phyloP scores from a whole-genome alignment of 2,329 filamentous ascomycete genomes.

The Scedosporium dehoogii region DNA sequence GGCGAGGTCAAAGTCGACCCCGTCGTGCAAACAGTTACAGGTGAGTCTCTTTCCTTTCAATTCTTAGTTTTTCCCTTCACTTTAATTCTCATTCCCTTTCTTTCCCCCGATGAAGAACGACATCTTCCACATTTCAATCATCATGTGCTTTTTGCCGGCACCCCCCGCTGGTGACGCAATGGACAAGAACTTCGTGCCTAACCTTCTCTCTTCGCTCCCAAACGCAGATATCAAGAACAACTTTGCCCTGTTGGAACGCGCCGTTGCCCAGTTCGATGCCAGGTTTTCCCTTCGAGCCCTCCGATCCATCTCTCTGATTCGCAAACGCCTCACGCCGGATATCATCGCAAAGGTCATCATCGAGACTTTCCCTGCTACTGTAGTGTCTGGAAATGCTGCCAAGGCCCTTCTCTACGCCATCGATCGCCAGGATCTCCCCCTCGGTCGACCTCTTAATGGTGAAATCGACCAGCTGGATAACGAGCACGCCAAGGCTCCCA shows the following conservation, averaged over 20 bases:
- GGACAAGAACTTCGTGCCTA: constrained; percentile 9
- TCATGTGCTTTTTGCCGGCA: background rate
- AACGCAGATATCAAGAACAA: constrained; percentile 83
- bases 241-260: constrained; percentile 83
- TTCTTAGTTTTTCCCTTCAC: background rate
- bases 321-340: constrained; percentile 78
- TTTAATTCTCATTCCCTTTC: background rate
- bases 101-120: background rate
- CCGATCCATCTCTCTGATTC: constrained; percentile 88
- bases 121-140: background rate
- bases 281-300: constrained; percentile 91
- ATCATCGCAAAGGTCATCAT: constrained; percentile 72
- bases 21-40: constrained; percentile 26
- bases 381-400: constrained; percentile 52
- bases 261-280: constrained; percentile 85
- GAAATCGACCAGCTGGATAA: constrained; percentile 64
- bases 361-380: constrained; percentile 61
- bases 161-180: background rate
- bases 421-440: constrained; percentile 54
- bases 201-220: constrained; percentile 9
- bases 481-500: constrained; percentile 37
- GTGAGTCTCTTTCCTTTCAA: constrained; percentile 27
- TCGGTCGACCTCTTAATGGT: constrained; percentile 41
- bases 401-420: constrained; percentile 62
- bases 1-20: constrained; percentile 50